Evolutionary conservation across 1,139 yeast genomes (phyloP).

Genomic region (Arxiozyma bovina): DNA sequence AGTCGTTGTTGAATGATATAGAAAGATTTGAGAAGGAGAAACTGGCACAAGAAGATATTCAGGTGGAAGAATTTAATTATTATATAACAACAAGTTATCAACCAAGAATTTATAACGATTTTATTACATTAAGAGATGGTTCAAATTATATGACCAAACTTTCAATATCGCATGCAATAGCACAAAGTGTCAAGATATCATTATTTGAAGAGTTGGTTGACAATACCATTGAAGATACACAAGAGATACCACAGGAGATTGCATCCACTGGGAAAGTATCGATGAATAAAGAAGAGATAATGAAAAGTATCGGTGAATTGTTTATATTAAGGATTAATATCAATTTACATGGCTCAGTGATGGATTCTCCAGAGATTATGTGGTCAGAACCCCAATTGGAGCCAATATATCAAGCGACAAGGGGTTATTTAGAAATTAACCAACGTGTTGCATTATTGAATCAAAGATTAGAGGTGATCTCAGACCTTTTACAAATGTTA

Average conservation of each 20-base stretch:
- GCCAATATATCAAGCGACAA: constrained; percentile 92
- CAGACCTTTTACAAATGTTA: constrained; percentile 87
- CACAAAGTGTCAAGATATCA: constrained; percentile 90
- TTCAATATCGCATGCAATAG: constrained; percentile 83
- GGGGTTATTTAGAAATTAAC: constrained; percentile 89
- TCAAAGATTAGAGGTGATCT: constrained; percentile 85
- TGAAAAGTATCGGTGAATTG: constrained; percentile 93
- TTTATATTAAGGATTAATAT: constrained; percentile 85
- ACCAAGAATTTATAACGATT: constrained; percentile 91
- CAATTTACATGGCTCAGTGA: constrained; percentile 86
- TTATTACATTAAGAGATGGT: constrained; percentile 85
- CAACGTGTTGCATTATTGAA: constrained; percentile 84
- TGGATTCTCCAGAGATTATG: constrained; percentile 95
- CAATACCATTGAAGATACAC: constrained; percentile 92
- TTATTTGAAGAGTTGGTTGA: constrained; percentile 91
- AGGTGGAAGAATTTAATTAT: constrained; percentile 87
- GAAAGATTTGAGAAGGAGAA: constrained; percentile 88
- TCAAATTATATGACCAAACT: constrained; percentile 82
- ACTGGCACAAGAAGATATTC: constrained; percentile 81
- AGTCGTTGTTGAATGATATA: constrained; percentile 69
- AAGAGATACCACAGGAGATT: constrained; percentile 91
- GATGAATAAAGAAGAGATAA: constrained; percentile 87
- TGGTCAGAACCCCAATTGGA: constrained; percentile 98
- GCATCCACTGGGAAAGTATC: constrained; percentile 91
- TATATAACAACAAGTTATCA: constrained; percentile 88